A percentile compares a stretch with the other conserved stretches of the same genome.
These are phyloP conservation scores for Komagataella mondaviorum DNA, from an alignment of 805 yeast genomes.

Conservation along the genomic window DNA sequence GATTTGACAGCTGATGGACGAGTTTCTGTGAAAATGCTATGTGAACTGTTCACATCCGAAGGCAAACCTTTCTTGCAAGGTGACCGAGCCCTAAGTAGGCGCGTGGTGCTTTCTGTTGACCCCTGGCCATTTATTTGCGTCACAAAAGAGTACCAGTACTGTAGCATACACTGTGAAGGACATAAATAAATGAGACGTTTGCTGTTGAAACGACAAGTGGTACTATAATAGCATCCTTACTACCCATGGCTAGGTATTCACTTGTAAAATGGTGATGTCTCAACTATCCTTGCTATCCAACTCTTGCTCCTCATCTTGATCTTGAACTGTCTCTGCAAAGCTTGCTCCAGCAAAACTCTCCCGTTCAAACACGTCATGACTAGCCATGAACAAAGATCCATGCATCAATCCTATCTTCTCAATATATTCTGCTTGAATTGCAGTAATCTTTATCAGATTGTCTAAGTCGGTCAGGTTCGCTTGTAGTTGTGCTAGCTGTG, in stretches of 20 bases:
- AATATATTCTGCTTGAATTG: constrained; percentile 23
- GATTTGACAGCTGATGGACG: background rate
- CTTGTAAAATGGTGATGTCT: background rate
- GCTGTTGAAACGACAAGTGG: background rate
- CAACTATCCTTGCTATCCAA: background rate
- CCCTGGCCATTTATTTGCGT: background rate
- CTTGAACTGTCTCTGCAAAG: background rate
- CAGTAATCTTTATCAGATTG: constrained; percentile 22
- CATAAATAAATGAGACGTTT: background rate
- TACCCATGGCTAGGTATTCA: background rate
- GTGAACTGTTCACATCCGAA: background rate
- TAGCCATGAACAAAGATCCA: constrained; percentile 18
- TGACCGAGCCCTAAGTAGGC: background rate
- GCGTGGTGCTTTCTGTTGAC: background rate
- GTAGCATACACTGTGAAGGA: background rate
- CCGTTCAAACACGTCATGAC: constrained; percentile 4
- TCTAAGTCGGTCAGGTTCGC: constrained; percentile 26
- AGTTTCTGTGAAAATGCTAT: background rate
- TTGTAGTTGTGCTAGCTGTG: constrained; percentile 21
- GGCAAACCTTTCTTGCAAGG: background rate
- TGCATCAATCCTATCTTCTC: constrained; percentile 28
- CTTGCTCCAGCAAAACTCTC: background rate
- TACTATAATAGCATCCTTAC: background rate
- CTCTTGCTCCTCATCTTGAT: background rate
- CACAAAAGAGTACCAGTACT: background rate